A percentile compares a stretch with the other conserved stretches of the same genome.
These are phyloP conservation scores for Bremia lactucae DNA, from an alignment of 352 stramenopile genomes.

Conservation along the genomic window DNA sequence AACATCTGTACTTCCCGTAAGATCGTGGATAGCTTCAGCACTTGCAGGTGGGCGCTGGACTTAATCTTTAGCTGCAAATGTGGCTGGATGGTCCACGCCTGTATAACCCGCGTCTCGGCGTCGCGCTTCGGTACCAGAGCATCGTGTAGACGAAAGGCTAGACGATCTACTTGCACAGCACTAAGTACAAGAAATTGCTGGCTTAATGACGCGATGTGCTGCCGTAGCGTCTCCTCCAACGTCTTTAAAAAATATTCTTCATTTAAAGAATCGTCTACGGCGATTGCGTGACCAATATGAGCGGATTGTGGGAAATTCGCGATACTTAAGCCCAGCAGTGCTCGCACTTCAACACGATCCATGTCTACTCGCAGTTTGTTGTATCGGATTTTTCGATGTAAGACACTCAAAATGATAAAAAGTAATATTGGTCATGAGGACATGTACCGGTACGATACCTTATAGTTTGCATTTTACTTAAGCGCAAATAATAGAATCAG, in stretches of 20 bases:
- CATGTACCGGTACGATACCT: no score
- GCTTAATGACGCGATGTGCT: constrained; percentile 33
- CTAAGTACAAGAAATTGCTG: constrained; percentile 58
- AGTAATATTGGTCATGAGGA: no score
- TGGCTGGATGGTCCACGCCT: constrained; percentile 72
- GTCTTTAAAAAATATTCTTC: constrained; percentile 54
- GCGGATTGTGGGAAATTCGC: neutral
- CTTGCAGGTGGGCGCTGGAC: constrained; percentile 65
- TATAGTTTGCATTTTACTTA: no score
- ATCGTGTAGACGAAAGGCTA: constrained; percentile 59
- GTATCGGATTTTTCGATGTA: no score
- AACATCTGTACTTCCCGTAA: constrained; percentile 59
- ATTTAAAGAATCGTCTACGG: constrained; percentile 34
- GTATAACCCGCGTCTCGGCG: constrained; percentile 42
- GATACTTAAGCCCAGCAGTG: constrained; percentile 21
- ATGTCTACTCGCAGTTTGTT: no score
- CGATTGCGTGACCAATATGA: constrained; percentile 17
- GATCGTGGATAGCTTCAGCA: constrained; percentile 83
- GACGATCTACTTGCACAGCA: constrained; percentile 50
- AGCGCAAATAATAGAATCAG: no score
- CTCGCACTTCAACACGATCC: constrained; percentile 51
- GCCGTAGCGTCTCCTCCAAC: constrained; percentile 62
- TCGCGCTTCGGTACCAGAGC: constrained; percentile 64
- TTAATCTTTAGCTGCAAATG: constrained; percentile 51
- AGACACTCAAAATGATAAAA: no score